Evolutionary conservation across 177 flowering plant species (phyloP).

Genomic region (Vitis hybrid): DNA sequence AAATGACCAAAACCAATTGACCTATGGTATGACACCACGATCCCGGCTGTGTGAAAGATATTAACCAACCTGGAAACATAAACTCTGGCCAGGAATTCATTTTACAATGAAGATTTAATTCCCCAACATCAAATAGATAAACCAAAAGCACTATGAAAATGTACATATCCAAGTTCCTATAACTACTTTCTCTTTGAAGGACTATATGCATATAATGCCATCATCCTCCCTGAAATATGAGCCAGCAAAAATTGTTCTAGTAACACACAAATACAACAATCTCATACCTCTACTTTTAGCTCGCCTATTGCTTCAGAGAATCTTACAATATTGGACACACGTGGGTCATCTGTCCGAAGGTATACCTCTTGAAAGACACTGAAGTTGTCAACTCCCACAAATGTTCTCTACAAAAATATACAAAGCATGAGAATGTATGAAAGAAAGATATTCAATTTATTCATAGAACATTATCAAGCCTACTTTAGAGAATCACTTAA

Average conservation of each 20-base stretch:
- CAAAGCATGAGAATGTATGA: slow-evolving; percentile 10
- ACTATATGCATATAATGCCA: neutral
- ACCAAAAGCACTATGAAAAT: no score
- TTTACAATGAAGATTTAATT: no score
- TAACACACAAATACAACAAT: neutral
- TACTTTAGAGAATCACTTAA: no score
- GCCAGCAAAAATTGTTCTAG: neutral
- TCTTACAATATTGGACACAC: slow-evolving; percentile 84
- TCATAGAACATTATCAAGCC: no score
- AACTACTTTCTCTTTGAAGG: neutral
- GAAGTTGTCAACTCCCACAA: slow-evolving; percentile 88
- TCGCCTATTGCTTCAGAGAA: slow-evolving; percentile 92
- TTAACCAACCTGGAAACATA: no score
- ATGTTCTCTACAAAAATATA: slow-evolving; percentile 67
- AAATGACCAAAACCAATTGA: no score
- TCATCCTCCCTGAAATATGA: neutral
- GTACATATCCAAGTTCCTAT: neutral
- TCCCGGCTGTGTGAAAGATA: no score
- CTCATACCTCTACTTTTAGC: slow-evolving; percentile 91
- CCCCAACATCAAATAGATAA: no score
- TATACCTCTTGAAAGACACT: slow-evolving; percentile 87
- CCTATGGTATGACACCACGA: no score
- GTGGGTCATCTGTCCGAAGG: slow-evolving; percentile 78
- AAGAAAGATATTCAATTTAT: no score
- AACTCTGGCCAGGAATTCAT: no score